phyloP scores from a whole-genome alignment of 495 filamentous ascomycete genomes.

The Monascus purpureus region DNA sequence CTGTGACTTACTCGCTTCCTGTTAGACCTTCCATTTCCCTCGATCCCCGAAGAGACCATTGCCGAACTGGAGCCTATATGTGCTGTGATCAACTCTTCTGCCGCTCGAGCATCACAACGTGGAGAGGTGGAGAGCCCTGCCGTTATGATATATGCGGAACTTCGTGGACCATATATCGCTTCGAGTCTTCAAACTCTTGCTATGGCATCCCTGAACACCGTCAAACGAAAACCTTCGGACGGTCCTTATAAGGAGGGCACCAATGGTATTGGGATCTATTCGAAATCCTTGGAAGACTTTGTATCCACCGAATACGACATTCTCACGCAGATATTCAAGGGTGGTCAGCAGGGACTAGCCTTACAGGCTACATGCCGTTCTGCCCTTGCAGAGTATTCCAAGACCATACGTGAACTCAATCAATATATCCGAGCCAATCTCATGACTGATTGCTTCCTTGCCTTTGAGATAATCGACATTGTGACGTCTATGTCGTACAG shows the following conservation, averaged over 20 bases:
- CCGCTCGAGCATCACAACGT: conserved; percentile 30
- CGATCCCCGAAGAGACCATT: conserved; percentile 40
- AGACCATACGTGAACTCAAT: conserved; percentile 81
- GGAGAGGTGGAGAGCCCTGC: conserved; percentile 42
- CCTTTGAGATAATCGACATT: conserved; percentile 91
- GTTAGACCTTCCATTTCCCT: conserved; percentile 53
- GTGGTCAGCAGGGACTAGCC: conserved; percentile 67
- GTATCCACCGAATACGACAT: conserved; percentile 82
- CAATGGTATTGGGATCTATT: conserved; percentile 85
- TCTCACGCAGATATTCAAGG: conserved; percentile 67
- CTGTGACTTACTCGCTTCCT: neutral
- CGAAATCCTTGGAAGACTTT: conserved; percentile 70
- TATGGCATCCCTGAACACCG: conserved; percentile 74
- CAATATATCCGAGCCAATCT: conserved; percentile 74
- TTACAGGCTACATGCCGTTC: conserved; percentile 63
- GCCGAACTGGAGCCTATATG: conserved; percentile 46
- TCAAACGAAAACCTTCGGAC: conserved; percentile 64
- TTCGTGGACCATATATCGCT: conserved; percentile 72
- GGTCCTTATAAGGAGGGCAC: conserved; percentile 81
- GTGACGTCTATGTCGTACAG: conserved; percentile 67
- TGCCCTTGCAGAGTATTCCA: conserved; percentile 65
- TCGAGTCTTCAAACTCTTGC: conserved; percentile 72
- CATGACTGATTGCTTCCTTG: conserved; percentile 86
- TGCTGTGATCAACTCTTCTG: conserved; percentile 39
- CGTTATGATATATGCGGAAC: conserved; percentile 67